A percentile compares a stretch with the other conserved stretches of the same genome.
Conservation (phyloP, 2,329 filamentous ascomycete genomes). For the Pseudodiploospora longispora region DNA sequence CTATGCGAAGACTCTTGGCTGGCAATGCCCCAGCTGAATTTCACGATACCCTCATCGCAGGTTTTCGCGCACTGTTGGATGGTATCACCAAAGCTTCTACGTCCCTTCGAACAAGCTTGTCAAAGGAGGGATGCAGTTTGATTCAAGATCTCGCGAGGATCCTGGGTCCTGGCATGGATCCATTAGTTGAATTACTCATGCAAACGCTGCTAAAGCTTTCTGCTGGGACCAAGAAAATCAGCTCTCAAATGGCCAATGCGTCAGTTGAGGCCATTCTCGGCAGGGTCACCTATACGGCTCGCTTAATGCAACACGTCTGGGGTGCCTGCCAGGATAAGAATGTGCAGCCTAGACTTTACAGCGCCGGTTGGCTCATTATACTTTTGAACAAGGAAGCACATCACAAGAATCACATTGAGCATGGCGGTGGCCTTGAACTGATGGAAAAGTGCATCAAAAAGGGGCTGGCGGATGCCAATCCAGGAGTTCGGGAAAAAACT, state of each 20-base stretch:
- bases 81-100: constrained; percentile 80
- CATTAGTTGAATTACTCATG: constrained; percentile 83
- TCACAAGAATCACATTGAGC: constrained; percentile 78
- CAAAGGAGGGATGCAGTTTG: constrained; percentile 74
- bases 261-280: constrained; percentile 76
- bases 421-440: constrained; percentile 71
- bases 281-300: constrained; percentile 68
- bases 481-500: constrained; percentile 79
- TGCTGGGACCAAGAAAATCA: constrained; percentile 86
- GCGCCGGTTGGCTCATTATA: constrained; percentile 75
- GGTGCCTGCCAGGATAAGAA: constrained; percentile 87
- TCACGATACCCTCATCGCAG: constrained; percentile 58
- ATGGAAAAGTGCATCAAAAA: constrained; percentile 86
- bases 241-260: constrained; percentile 70
- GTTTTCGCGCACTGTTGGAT: constrained; percentile 69
- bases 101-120: constrained; percentile 82
- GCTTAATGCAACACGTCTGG: constrained; percentile 80
- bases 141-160: constrained; percentile 76
- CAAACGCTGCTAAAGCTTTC: constrained; percentile 86
- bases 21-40: constrained; percentile 80
- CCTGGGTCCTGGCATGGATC: constrained; percentile 71
- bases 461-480: constrained; percentile 82
- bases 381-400: constrained; percentile 67
- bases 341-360: constrained; percentile 72
- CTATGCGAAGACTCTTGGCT: constrained; percentile 68